Base-by-base conservation (phyloP, 768 basidiomycete species). In the Agaricus subrufescens region DNA sequence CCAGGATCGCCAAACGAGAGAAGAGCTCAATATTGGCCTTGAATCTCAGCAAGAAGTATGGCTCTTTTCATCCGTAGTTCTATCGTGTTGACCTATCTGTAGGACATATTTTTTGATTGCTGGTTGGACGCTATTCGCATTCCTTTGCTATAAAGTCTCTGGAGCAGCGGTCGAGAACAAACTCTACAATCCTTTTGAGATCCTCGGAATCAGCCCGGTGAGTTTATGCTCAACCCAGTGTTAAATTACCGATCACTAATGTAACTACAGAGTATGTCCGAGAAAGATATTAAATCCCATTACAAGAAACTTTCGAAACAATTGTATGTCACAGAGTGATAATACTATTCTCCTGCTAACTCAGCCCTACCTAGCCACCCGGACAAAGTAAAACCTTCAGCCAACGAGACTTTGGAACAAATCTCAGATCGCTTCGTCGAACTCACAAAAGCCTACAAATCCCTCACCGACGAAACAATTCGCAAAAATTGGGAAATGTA, bases 401-500 rank as follows among this genome's bases (percentile, higher is more conserved):
- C 77, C 2, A 94, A 97, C 65, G 76, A 93, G 62, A 98, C 95
- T 0, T 76, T 87, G 39, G 96, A 98, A 66, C 81, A 84, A 5
- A 94, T 93, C 31, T 89, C 90, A 62, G 79, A 85, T 52, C 84
- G 84, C 57, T 99, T 97, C 69, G 91, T 98, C 23, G 83, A 91
- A 23, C 76, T 99, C 39, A 98, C 97, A 7, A 99, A 98, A 69
- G 97, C 97, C 3, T 99, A 99, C 75, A 99, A 99, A 77, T 74
- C 96, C 7, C 73, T 99, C 26, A 98, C 95, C 0, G 94, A 99
- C 71, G 91, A 92, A 66, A 87, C 82, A 4, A 94, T 94, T 52
- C 90, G 94, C 42, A 84, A 88, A 64, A 99, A 99, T 70, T 85
- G 86, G 74, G 84, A 89, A 61, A 76, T 86, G 38, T 98, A 90